phyloP scores from a whole-genome alignment of 2,329 filamentous ascomycete genomes.

The Proliferodiscus dingleyae region DNA sequence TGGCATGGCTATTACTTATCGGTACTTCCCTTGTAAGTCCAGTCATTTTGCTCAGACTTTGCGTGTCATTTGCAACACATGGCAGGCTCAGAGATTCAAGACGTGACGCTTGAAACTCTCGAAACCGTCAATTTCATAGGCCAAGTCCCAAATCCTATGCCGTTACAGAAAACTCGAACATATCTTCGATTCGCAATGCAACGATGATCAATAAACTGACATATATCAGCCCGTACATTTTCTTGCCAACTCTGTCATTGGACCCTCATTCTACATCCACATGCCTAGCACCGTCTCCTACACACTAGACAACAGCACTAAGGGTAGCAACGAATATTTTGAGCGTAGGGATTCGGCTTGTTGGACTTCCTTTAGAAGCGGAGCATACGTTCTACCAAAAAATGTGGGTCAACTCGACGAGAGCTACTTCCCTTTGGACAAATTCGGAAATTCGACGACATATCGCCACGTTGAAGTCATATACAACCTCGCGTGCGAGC shows the following conservation, averaged over 20 bases:
- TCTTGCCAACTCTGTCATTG: constrained; percentile 21
- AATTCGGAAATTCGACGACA: constrained; percentile 11
- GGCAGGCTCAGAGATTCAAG: background rate
- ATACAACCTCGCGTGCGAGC: constrained; percentile 10
- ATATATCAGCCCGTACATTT: constrained; percentile 22
- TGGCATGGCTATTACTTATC: constrained; percentile 18
- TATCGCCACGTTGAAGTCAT: constrained; percentile 10
- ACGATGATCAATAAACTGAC: background rate
- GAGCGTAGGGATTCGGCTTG: constrained; percentile 8
- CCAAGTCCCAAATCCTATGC: no score
- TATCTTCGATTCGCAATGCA: background rate
- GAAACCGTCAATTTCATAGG: background rate
- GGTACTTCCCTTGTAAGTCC: constrained; percentile 17
- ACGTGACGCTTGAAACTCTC: background rate
- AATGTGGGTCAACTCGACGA: background rate
- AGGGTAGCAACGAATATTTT: background rate
- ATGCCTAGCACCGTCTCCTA: constrained; percentile 10
- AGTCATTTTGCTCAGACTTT: background rate
- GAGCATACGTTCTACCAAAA: constrained; percentile 9
- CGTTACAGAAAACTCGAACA: no score
- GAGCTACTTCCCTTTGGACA: constrained; percentile 1
- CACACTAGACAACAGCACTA: background rate
- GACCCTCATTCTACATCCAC: constrained; percentile 17
- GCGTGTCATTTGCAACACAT: background rate
- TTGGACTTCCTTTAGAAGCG: constrained; percentile 17